Evolutionary conservation across 1,284 basidiomycete species (phyloP).

Genomic region (Stereum hirsutum): DNA sequence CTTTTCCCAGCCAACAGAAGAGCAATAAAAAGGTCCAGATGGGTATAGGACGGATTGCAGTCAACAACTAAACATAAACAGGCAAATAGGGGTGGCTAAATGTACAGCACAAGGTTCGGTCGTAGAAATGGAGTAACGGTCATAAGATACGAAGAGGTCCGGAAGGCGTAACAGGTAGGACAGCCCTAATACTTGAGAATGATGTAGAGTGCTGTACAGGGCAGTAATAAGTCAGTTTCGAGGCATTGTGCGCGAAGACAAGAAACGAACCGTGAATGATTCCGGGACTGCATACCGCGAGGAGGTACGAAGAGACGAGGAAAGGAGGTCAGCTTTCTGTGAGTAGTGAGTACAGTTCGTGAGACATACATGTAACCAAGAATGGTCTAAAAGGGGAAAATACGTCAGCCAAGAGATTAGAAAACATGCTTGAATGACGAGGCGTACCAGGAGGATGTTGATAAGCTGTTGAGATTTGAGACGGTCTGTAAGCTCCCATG

Average conservation of each 20-base stretch:
- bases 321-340: neutral
- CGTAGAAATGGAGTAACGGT: neutral
- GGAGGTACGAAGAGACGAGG: conserved; percentile 12
- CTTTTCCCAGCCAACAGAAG: no score
- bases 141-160: neutral
- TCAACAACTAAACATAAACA: no score
- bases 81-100: no score
- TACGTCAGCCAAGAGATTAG: neutral
- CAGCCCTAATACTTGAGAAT: conserved; percentile 47
- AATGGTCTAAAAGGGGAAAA: conserved; percentile 31
- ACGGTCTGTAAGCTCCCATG: neutral
- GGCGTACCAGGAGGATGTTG: conserved; percentile 50
- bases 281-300: conserved; percentile 41
- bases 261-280: conserved; percentile 55
- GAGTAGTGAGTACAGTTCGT: no score
- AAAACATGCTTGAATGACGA: neutral
- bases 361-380: conserved; percentile 58
- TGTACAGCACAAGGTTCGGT: neutral
- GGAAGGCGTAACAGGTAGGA: neutral
- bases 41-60: no score
- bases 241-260: conserved; percentile 6
- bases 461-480: conserved; percentile 37
- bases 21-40: no score
- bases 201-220: conserved; percentile 54
- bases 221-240: neutral